These are phyloP conservation scores for Thelephora ganbajun DNA, from an alignment of 768 basidiomycete genomes.

Conservation along the genomic window DNA sequence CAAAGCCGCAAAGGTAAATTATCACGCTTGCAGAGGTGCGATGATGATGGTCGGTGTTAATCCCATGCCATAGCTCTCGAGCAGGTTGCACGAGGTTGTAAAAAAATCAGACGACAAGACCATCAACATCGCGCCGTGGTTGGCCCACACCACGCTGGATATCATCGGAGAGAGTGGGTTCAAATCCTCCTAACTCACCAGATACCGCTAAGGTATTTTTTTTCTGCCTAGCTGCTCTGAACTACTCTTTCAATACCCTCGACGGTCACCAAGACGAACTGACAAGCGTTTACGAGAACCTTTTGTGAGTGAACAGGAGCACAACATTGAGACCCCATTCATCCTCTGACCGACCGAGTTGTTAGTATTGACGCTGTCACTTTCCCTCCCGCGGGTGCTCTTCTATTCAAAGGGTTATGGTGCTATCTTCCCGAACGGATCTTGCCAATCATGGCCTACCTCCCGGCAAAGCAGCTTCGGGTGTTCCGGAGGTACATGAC, in stretches of 20 bases:
- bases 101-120: constrained; percentile 4
- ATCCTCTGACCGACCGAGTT: not conserved
- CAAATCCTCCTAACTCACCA: not conserved
- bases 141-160: constrained; percentile 15
- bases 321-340: not conserved
- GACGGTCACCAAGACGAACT: constrained; percentile 5
- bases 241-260: not conserved
- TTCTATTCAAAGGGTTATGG: constrained; percentile 17
- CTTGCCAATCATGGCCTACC: constrained; percentile 14
- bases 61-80: constrained; percentile 8
- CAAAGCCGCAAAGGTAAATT: constrained; percentile 9
- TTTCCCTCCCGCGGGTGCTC: constrained; percentile 10
- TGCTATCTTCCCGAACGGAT: constrained; percentile 14
- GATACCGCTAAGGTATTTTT: not conserved
- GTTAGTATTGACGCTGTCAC: constrained; percentile 13
- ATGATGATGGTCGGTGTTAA: not conserved
- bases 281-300: constrained; percentile 7
- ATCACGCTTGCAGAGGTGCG: constrained; percentile 1
- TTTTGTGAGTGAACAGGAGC: constrained; percentile 4
- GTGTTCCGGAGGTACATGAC: constrained; percentile 15
- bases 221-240: not conserved
- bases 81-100: constrained; percentile 13
- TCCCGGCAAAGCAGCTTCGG: constrained; percentile 16
- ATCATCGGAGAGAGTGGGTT: constrained; percentile 16
- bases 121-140: constrained; percentile 11